Conservation (phyloP, 2,329 filamentous ascomycete genomes). For the Beauveria australis region DNA sequence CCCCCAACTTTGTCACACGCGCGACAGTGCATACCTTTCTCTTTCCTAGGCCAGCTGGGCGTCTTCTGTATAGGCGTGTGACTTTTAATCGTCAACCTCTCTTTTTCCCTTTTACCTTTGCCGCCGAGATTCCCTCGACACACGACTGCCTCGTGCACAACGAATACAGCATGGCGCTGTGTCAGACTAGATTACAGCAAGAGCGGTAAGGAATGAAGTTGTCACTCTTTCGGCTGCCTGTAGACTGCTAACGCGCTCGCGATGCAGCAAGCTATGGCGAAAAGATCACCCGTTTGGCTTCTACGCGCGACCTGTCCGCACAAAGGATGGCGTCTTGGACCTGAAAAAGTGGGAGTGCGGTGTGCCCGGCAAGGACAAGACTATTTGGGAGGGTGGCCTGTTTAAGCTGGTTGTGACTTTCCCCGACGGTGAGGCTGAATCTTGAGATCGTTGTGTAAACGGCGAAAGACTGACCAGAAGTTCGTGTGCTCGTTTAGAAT, state of each 20-base stretch:
- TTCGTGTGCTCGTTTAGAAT: constrained; percentile 51
- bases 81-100: background rate
- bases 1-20: background rate
- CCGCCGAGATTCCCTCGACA: background rate
- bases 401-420: constrained; percentile 93
- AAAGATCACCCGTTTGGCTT: constrained; percentile 97
- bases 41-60: background rate
- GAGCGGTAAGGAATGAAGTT: constrained; percentile 56
- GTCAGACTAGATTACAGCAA: constrained; percentile 78
- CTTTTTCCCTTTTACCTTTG: background rate
- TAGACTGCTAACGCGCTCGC: constrained; percentile 15
- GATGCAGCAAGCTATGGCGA: constrained; percentile 82
- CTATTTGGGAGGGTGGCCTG: constrained; percentile 93
- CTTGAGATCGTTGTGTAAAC: background rate
- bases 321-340: constrained; percentile 71
- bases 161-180: constrained; percentile 62
- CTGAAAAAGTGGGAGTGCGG: constrained; percentile 96
- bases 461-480: background rate
- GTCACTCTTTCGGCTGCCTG: background rate
- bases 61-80: background rate
- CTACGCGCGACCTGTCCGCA: constrained; percentile 81
- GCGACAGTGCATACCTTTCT: background rate
- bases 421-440: constrained; percentile 67
- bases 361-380: constrained; percentile 92
- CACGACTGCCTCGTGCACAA: background rate